Conservation (phyloP, 768 basidiomycete species). For the Russula ochroleuca region DNA sequence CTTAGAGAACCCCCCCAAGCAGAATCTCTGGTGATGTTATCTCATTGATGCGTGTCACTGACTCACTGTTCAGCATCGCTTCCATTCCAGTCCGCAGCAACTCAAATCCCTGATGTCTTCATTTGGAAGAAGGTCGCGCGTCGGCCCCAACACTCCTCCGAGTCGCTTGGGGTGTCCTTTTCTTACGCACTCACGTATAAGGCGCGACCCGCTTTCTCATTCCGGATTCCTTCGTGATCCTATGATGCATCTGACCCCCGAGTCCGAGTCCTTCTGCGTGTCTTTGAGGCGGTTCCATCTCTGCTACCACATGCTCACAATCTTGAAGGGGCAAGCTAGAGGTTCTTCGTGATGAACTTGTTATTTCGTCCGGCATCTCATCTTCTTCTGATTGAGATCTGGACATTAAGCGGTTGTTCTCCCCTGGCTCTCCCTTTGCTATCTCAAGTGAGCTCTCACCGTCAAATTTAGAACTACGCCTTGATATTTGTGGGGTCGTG, state of each 20-base stretch:
- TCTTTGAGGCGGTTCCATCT: slow-evolving; percentile 10
- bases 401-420: not conserved
- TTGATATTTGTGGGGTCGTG: not conserved
- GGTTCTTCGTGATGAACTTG: not conserved
- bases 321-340: slow-evolving; percentile 9
- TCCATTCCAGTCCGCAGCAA: not conserved
- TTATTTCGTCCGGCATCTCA: not conserved
- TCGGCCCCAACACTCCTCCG: not conserved
- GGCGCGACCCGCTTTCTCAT: slow-evolving; percentile 7
- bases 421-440: not conserved
- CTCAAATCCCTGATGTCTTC: slow-evolving; percentile 2
- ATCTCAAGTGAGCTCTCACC: not conserved
- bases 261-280: not conserved
- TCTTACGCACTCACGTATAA: slow-evolving; percentile 3
- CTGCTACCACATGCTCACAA: slow-evolving; percentile 10
- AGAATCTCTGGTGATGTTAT: slow-evolving; percentile 6
- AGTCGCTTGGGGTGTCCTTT: slow-evolving; percentile 4
- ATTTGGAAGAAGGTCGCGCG: slow-evolving; percentile 6
- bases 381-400: slow-evolving; percentile 9
- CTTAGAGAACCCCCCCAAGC: slow-evolving; percentile 3
- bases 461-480: not conserved
- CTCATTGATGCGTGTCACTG: not conserved
- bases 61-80: not conserved
- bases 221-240: not conserved
- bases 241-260: not conserved